Percentiles rank a stretch among this genome's conserved stretches.
Conservation (phyloP, 257 asterid genomes). For the Solanum lycopersicoides region DNA sequence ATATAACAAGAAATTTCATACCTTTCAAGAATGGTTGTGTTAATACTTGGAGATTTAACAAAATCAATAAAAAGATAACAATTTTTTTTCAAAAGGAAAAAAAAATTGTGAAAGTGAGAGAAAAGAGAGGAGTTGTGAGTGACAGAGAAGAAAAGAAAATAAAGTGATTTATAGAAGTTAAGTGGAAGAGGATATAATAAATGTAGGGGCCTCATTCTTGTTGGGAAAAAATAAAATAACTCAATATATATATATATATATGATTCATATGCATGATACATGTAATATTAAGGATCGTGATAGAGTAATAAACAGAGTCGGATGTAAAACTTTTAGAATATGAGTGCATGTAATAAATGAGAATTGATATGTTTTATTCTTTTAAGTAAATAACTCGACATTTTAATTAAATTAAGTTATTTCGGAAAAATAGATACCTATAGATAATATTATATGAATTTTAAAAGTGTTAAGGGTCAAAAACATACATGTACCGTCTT, state of each 20-base stretch:
- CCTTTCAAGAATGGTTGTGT: neutral
- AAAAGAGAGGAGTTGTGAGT: conserved; percentile 9
- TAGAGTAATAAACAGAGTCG: neutral
- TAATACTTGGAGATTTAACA: neutral
- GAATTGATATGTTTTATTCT: no score
- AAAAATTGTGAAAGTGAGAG: neutral
- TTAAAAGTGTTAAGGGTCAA: neutral
- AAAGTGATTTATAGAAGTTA: conserved; percentile 31
- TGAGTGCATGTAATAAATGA: neutral
- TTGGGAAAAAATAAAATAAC: neutral
- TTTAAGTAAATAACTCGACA: neutral
- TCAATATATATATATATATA: neutral
- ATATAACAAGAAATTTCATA: neutral
- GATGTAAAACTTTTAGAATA: accelerated
- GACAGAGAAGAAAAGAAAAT: conserved; percentile 16
- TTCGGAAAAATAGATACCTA: neutral
- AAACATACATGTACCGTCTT: neutral
- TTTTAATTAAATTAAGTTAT: neutral
- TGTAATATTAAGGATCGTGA: neutral
- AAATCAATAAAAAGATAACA: neutral
- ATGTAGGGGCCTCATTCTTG: conserved; percentile 17
- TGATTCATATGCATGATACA: neutral
- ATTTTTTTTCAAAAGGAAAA: neutral
- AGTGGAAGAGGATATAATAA: conserved; percentile 22
- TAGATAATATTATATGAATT: neutral